Evolutionary conservation across 129 eudicot species (phyloP).

Genomic region (Flaveria linearis): DNA sequence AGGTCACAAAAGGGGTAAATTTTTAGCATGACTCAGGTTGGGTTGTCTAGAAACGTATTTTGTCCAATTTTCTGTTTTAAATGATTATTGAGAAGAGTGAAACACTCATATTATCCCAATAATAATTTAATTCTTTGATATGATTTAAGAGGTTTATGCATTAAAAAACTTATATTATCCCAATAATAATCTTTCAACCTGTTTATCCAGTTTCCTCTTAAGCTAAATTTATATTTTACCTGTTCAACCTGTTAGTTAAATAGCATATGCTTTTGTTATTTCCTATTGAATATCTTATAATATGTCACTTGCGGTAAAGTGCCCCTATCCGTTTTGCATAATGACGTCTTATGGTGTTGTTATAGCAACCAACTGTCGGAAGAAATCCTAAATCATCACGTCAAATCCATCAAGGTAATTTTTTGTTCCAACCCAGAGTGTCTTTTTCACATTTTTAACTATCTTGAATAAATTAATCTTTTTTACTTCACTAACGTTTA

Average conservation of each 20-base stretch:
- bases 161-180: not conserved
- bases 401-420: slow-evolving; percentile 38
- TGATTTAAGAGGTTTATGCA: not conserved
- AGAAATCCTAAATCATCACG: slow-evolving; percentile 33
- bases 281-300: not conserved
- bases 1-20: not conserved
- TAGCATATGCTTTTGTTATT: not conserved
- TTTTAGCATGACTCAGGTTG: not conserved
- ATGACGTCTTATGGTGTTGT: slow-evolving; percentile 18
- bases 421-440: not conserved
- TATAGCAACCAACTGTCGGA: slow-evolving; percentile 36
- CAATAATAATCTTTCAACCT: not conserved
- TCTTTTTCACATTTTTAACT: not conserved
- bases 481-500: slow-evolving; percentile 3
- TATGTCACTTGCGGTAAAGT: not conserved
- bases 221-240: not conserved
- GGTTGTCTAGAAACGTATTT: not conserved
- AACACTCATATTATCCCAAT: not conserved
- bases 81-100: not conserved
- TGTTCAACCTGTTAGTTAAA: not conserved
- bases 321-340: not conserved
- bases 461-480: not conserved
- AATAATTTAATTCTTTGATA: not conserved
- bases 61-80: not conserved
- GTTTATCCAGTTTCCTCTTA: not conserved